phyloP scores from a whole-genome alignment of 108 stramenopile species.

The Skeletonema costatum region DNA sequence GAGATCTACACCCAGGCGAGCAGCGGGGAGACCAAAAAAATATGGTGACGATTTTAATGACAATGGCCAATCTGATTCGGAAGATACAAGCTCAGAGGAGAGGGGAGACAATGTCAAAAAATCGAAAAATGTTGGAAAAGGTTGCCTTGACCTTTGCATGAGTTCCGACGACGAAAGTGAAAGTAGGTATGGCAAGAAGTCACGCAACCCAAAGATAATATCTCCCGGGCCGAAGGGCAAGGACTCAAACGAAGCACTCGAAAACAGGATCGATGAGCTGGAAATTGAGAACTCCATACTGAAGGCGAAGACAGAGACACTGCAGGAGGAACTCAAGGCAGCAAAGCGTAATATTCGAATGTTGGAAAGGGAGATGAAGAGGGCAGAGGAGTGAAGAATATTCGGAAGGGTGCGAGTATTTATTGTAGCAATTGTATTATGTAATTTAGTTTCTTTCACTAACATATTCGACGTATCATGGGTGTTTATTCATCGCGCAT shows the following conservation, averaged over 20 bases:
- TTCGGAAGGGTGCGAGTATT: too few relatives aligned
- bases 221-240: background rate
- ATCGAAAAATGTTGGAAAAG: background rate
- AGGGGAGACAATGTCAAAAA: background rate
- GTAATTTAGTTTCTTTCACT: background rate
- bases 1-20: background rate
- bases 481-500: too few relatives aligned
- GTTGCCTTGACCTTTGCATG: background rate
- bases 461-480: too few relatives aligned
- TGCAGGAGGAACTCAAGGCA: background rate
- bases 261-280: background rate
- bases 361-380: background rate
- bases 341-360: background rate
- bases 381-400: background rate
- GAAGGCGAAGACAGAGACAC: background rate
- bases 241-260: background rate
- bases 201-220: background rate
- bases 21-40: background rate
- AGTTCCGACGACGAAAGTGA: background rate
- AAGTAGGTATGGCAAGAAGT: background rate
- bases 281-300: background rate
- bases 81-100: background rate
- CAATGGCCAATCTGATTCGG: background rate
- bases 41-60: background rate
- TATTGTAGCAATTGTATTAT: background rate